These are phyloP conservation scores for Juncus effusus DNA, from an alignment of 176 grass and related monocot genomes.

Conservation along the genomic window DNA sequence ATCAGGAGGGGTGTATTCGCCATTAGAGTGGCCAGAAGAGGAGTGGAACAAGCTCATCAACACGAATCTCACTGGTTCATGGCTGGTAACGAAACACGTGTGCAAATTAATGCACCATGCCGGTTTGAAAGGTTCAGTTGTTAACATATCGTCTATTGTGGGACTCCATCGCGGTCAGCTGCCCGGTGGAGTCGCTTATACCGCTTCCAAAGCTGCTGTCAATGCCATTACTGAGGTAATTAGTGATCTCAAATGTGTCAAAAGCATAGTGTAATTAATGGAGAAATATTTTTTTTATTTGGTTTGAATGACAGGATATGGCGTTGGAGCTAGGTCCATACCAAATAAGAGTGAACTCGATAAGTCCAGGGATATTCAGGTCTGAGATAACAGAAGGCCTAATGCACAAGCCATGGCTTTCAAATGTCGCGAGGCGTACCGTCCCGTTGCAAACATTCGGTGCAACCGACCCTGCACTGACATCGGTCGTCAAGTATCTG, in stretches of 20 bases:
- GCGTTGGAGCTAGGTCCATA: slow-evolving; percentile 30
- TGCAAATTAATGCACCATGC: slow-evolving; percentile 34
- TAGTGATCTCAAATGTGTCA: background rate
- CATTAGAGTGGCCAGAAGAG: slow-evolving; percentile 30
- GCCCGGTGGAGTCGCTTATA: slow-evolving; percentile 26
- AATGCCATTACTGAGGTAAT: slow-evolving; percentile 26
- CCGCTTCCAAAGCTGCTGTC: slow-evolving; percentile 31
- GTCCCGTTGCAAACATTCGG: slow-evolving; percentile 27
- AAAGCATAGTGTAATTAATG: background rate
- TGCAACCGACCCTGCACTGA: slow-evolving; percentile 27
- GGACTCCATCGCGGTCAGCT: slow-evolving; percentile 25
- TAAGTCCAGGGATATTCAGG: slow-evolving; percentile 29
- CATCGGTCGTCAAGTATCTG: slow-evolving; percentile 26
- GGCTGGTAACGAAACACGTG: slow-evolving; percentile 34
- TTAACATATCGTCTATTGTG: slow-evolving; percentile 36
- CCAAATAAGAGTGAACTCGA: slow-evolving; percentile 34
- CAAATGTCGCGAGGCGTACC: slow-evolving; percentile 9
- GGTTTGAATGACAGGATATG: slow-evolving; percentile 19
- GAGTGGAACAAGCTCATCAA: slow-evolving; percentile 22
- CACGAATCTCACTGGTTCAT: slow-evolving; percentile 34
- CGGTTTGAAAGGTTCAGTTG: slow-evolving; percentile 26
- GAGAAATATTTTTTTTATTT: background rate
- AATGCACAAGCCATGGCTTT: slow-evolving; percentile 31
- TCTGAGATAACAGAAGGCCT: slow-evolving; percentile 29
- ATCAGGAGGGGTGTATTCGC: background rate